Conservation (phyloP, 768 basidiomycete genomes). For the Coprinopsis marcescibilis region DNA sequence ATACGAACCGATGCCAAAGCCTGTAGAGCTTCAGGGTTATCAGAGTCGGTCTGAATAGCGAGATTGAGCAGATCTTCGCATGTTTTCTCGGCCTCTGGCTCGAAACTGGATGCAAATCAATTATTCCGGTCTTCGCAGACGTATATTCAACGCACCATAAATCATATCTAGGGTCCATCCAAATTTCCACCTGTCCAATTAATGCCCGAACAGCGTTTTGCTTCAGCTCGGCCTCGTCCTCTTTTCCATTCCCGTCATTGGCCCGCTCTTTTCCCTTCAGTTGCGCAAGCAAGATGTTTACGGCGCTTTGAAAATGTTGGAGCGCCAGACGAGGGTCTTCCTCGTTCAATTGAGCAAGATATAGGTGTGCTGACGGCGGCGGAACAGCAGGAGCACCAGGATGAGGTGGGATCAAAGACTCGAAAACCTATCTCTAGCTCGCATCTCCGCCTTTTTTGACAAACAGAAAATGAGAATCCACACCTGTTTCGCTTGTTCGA, state of each 20-base stretch:
- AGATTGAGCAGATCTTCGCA: constrained; percentile 71
- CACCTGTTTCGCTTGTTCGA: constrained; percentile 69
- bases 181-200: constrained; percentile 88
- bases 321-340: constrained; percentile 71
- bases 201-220: constrained; percentile 72
- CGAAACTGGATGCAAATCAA: constrained; percentile 48
- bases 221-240: constrained; percentile 55
- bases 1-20: constrained; percentile 80
- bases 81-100: constrained; percentile 72
- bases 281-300: constrained; percentile 60
- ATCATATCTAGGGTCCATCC: constrained; percentile 91
- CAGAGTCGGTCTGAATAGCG: constrained; percentile 71
- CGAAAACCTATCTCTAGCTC: constrained; percentile 49
- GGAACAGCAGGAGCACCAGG: constrained; percentile 53
- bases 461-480: constrained; percentile 13
- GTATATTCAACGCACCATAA: constrained; percentile 55
- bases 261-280: constrained; percentile 72
- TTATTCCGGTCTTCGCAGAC: not conserved
- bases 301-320: constrained; percentile 73
- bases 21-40: constrained; percentile 75
- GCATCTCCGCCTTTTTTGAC: constrained; percentile 1
- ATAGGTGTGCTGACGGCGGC: constrained; percentile 77
- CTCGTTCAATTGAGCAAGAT: constrained; percentile 82
- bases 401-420: constrained; percentile 53
- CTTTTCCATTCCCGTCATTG: constrained; percentile 27